These are phyloP conservation scores for Aegilops longissima DNA, from an alignment of 176 grass and related monocot genomes.

Conservation along the genomic window DNA sequence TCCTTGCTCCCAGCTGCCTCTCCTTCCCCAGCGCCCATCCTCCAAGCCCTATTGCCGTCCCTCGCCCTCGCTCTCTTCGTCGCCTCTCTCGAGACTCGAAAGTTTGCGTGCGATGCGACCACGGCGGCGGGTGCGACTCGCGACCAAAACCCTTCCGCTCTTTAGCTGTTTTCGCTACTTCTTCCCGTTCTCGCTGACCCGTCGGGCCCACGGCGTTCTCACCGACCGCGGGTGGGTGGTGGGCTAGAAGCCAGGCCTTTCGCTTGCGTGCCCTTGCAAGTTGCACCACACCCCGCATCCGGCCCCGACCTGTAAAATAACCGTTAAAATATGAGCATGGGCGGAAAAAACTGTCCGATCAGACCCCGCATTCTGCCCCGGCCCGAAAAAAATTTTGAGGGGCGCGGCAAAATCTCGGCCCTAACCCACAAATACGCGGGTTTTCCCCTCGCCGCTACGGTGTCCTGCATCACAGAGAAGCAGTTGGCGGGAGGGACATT, in stretches of 20 bases:
- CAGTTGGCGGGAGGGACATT: too few species aligned
- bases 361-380: too few species aligned
- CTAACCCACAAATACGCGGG: too few species aligned
- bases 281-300: too few species aligned
- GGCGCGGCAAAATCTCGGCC: too few species aligned
- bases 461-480: too few species aligned
- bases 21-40: slow-evolving; percentile 36
- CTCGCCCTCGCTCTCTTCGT: background rate
- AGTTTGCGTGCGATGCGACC: slow-evolving; percentile 32
- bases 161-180: slow-evolving; percentile 8
- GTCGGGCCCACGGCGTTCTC: background rate
- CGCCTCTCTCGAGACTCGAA: background rate
- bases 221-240: background rate
- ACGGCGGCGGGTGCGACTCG: slow-evolving; percentile 29
- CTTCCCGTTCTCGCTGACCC: background rate
- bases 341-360: too few species aligned
- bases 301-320: too few species aligned
- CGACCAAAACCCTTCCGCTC: slow-evolving; percentile 42
- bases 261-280: too few species aligned
- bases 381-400: too few species aligned
- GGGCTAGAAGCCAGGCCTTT: background rate
- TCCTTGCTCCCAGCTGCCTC: slow-evolving; percentile 27
- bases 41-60: background rate
- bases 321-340: too few species aligned
- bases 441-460: too few species aligned